Conservation (phyloP, 176 grass and related monocot species). For the Eleusine indica region DNA sequence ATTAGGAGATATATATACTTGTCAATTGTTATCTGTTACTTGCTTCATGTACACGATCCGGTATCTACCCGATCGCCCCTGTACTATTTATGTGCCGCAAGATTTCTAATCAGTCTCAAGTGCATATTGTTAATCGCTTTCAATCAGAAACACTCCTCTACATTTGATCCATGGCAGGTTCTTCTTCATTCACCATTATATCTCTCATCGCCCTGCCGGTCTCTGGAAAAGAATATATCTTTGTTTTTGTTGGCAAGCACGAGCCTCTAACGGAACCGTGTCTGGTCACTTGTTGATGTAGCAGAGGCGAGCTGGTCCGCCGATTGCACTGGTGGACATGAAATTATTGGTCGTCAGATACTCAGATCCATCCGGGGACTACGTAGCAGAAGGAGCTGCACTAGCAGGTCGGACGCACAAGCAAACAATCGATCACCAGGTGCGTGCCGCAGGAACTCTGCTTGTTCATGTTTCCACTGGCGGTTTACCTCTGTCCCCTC, state of each 20-base stretch:
- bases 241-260: background rate
- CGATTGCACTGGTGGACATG: background rate
- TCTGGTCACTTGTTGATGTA: background rate
- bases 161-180: too few relatives aligned
- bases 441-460: background rate
- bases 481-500: slow-evolving; percentile 16
- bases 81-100: too few relatives aligned
- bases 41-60: too few relatives aligned
- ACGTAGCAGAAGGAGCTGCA: background rate
- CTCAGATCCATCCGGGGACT: slow-evolving; percentile 31
- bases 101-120: too few relatives aligned
- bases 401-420: background rate
- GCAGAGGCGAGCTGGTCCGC: background rate
- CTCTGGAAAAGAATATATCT: too few relatives aligned
- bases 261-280: slow-evolving; percentile 12
- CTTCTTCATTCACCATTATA: too few relatives aligned
- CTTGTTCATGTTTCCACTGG: slow-evolving; percentile 15
- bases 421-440: background rate
- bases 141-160: too few relatives aligned
- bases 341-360: slow-evolving; percentile 41
- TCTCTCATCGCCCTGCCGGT: too few relatives aligned
- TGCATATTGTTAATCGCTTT: too few relatives aligned
- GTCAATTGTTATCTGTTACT: too few relatives aligned
- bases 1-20: too few relatives aligned
- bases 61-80: too few relatives aligned